phyloP scores from a whole-genome alignment of 2,329 filamentous ascomycete genomes.

The Pyricularia grisea region DNA sequence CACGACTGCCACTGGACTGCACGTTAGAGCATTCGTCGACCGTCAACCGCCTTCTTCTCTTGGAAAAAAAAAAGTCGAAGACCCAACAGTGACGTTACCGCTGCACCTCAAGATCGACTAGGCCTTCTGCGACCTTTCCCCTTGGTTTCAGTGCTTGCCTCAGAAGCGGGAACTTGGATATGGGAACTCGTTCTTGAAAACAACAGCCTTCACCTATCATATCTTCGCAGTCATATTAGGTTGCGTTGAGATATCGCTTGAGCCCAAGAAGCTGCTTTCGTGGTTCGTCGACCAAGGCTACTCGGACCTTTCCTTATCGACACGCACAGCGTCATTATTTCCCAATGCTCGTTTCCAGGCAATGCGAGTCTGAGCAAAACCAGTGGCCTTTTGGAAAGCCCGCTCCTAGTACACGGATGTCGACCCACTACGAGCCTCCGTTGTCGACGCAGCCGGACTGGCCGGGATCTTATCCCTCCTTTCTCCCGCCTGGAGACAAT shows the following conservation, averaged over 20 bases:
- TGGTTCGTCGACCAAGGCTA: background rate
- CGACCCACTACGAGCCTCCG: slow-evolving; percentile 39
- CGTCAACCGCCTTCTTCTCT: background rate
- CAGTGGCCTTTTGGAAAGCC: slow-evolving; percentile 44
- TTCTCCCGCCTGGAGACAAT: slow-evolving; percentile 34
- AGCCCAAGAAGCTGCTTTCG: background rate
- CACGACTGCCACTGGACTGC: background rate
- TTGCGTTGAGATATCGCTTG: background rate
- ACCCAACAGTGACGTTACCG: background rate
- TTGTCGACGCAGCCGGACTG: slow-evolving; percentile 46
- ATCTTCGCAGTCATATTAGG: background rate
- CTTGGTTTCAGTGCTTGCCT: background rate
- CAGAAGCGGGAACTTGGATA: background rate
- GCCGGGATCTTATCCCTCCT: slow-evolving; percentile 42
- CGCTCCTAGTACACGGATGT: slow-evolving; percentile 43
- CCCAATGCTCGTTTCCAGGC: slow-evolving; percentile 49
- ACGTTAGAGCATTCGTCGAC: background rate
- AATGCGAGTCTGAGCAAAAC: slow-evolving; percentile 42
- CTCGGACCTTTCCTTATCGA: background rate
- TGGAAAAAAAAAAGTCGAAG: background rate
- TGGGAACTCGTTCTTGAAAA: background rate
- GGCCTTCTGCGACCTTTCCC: background rate
- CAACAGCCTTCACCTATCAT: background rate
- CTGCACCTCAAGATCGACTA: background rate
- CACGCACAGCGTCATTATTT: slow-evolving; percentile 13